These are phyloP conservation scores for Meira nashicola DNA, from an alignment of 1,284 basidiomycete species.

Conservation along the genomic window DNA sequence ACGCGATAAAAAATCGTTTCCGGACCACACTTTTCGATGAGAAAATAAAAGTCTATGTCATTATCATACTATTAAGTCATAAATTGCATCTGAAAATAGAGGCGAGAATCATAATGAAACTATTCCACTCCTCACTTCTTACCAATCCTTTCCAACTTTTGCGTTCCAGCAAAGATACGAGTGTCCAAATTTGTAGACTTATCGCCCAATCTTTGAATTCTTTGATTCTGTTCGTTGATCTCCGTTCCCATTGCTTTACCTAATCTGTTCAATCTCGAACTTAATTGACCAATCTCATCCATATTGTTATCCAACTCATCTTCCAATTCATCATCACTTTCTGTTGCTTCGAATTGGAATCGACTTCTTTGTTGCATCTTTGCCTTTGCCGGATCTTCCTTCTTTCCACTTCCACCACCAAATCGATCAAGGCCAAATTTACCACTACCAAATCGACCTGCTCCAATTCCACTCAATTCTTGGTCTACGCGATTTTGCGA, in stretches of 20 bases:
- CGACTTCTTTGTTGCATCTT: constrained; percentile 65
- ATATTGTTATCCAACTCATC: constrained; percentile 82
- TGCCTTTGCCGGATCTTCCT: constrained; percentile 54
- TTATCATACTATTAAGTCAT: no score
- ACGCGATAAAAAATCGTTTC: no score
- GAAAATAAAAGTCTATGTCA: no score
- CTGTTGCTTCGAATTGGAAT: constrained; percentile 91
- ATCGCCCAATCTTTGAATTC: constrained; percentile 44
- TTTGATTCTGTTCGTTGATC: constrained; percentile 44
- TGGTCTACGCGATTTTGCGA: constrained; percentile 78
- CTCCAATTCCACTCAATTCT: constrained; percentile 57
- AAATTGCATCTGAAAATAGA: no score
- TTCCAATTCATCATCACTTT: constrained; percentile 83
- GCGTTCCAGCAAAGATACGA: constrained; percentile 45
- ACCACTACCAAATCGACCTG: constrained; percentile 31
- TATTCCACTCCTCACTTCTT: neutral
- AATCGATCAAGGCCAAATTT: constrained; percentile 39
- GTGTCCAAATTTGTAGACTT: constrained; percentile 48
- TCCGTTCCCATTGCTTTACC: constrained; percentile 71
- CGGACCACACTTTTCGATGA: no score
- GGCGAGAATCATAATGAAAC: no score
- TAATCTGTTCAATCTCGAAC: constrained; percentile 76
- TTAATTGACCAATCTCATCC: constrained; percentile 76
- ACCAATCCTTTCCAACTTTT: constrained; percentile 41
- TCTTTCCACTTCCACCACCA: constrained; percentile 55